Evolutionary conservation across 495 filamentous ascomycete genomes (phyloP), one percentile per base, ranked within the genome.

Genomic region (Lepraria neglecta): DNA sequence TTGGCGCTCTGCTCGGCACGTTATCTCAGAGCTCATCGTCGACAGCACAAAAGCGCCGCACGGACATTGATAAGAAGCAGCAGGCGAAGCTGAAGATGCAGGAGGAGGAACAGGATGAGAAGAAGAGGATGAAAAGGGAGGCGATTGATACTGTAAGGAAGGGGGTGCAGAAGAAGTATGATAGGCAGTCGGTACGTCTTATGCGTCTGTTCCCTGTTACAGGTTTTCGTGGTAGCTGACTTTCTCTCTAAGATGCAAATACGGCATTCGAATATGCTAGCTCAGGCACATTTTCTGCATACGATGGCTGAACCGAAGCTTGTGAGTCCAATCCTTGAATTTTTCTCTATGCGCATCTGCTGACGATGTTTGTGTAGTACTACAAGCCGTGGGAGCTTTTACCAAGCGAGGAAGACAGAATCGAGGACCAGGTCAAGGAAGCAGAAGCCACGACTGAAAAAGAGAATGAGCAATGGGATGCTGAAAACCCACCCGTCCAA

Each of bases 61-160:
- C 82, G 61, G 92, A 98, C 69, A 92, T 96, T 69, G 92, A 97
- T 74, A 86, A 85, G 69, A 87, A 88, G 69, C 89, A 94, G 71
- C 86, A 91, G 72, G 89, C 89, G 67, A 91, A 90, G 75, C 77
- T 87, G 46, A 85, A 87, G 68, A 75, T 83, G 65, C 87, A 91
- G 73, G 84, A 82, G 67, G 84, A 84, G 65, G 84, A 87, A 72
- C 78, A 81, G 55, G 81, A 87, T 64, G 89, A 91, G 68, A 78
- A 82, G 66, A 83, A 82, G 68, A 84, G 81, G 74, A 77, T 79
- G 67, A 80, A 79, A 65, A 72, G 85, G 35, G 86, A 86, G 58
- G 80, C 82, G 66, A 74, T 90, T 55, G 77, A 76, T 43, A 73
- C 69, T 47, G 73, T 82, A 58, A 80, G 90, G 45, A 78, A 77